A percentile compares a stretch with the other conserved stretches of the same genome.
Conservation (phyloP, 2,329 filamentous ascomycete species). For the Fusarium domesticum region DNA sequence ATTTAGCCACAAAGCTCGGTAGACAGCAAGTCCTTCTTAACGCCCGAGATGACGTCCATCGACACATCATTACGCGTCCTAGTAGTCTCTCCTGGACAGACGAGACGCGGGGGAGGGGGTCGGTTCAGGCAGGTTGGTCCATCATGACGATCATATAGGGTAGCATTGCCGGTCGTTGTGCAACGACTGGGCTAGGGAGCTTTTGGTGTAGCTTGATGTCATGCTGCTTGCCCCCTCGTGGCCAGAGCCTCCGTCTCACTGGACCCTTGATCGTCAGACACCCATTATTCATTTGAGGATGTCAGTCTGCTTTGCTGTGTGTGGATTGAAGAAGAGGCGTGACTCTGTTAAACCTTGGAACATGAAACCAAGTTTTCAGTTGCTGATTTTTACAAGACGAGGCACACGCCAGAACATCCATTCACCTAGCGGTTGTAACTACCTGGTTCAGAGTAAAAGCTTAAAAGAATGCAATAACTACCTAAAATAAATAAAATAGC, state of each 20-base stretch:
- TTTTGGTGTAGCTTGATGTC: conserved; percentile 23
- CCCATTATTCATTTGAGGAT: too few species aligned
- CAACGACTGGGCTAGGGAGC: conserved; percentile 6
- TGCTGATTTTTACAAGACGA: too few species aligned
- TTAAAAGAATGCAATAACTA: background rate
- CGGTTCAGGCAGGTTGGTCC: background rate
- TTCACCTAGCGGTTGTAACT: too few species aligned
- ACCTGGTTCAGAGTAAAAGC: background rate
- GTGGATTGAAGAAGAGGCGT: background rate
- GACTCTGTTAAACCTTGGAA: too few species aligned
- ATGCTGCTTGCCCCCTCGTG: background rate
- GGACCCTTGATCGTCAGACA: conserved; percentile 11
- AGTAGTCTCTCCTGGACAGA: too few species aligned
- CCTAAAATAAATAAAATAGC: too few species aligned
- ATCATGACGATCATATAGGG: conserved; percentile 10
- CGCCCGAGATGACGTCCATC: conserved; percentile 24
- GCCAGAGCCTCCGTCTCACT: conserved; percentile 1
- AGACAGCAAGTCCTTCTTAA: conserved; percentile 16
- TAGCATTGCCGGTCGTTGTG: conserved; percentile 9
- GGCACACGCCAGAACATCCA: too few species aligned
- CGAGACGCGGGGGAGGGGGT: conserved; percentile 3
- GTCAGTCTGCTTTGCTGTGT: background rate
- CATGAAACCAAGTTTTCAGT: too few species aligned
- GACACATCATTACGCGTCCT: conserved; percentile 19
- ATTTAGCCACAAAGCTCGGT: conserved; percentile 4